These are phyloP conservation scores for Zalaria obscura DNA, from an alignment of 2,329 filamentous ascomycete species.

Conservation along the genomic window DNA sequence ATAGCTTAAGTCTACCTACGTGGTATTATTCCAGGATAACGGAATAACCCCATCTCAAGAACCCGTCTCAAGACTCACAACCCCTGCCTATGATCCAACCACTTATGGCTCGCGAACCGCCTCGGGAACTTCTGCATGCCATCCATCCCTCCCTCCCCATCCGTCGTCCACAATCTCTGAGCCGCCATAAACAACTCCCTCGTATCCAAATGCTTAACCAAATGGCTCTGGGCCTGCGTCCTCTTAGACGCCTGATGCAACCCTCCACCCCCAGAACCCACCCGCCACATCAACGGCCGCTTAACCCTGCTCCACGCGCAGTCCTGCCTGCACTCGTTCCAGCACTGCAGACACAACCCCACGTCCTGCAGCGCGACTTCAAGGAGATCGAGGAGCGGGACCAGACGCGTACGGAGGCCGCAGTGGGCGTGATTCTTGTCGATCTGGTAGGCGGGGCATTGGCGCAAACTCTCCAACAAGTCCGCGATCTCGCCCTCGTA, in stretches of 20 bases:
- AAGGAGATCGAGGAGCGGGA: conserved; percentile 53
- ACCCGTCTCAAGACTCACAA: too few species aligned
- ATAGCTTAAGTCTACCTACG: too few species aligned
- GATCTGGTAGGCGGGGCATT: conserved; percentile 59
- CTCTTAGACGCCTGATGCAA: conserved; percentile 2
- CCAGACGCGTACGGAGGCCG: conserved; percentile 49
- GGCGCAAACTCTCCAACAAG: conserved; percentile 45
- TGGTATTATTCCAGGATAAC: too few species aligned
- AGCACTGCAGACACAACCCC: conserved; percentile 32
- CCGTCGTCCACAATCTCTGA: conserved; percentile 15
- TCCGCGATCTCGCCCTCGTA: conserved; percentile 48
- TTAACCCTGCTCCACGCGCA: conserved; percentile 32
- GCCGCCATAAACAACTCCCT: conserved; percentile 17
- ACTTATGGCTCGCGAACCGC: too few species aligned
- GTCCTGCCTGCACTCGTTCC: conserved; percentile 21
- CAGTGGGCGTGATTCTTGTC: conserved; percentile 62
- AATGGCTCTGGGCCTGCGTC: conserved; percentile 8
- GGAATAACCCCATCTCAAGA: too few species aligned
- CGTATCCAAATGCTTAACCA: conserved; percentile 13
- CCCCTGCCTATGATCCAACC: too few species aligned
- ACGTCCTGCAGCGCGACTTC: conserved; percentile 28
- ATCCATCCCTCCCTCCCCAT: too few species aligned
- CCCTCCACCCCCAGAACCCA: conserved; percentile 9
- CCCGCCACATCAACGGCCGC: conserved; percentile 29
- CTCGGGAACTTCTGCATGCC: too few species aligned